Conservation (phyloP, 768 basidiomycete genomes). For the Tylopilus balloui region DNA sequence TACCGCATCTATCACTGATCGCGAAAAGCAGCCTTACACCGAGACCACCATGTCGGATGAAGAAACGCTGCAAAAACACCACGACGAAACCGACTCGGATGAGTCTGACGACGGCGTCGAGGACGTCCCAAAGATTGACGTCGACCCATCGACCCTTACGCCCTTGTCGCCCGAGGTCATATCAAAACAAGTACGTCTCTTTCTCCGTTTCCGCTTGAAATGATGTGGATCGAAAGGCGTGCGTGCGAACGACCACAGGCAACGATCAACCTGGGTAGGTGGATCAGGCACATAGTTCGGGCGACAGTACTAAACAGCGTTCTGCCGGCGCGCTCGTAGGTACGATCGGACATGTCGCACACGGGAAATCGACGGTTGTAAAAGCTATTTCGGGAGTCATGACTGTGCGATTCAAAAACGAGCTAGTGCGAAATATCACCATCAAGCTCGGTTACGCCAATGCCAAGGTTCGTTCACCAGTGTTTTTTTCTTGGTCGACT, state of each 20-base stretch:
- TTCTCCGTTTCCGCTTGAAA: not conserved
- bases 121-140: slow-evolving; percentile 58
- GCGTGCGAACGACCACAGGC: slow-evolving; percentile 49
- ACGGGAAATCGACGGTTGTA: slow-evolving; percentile 94
- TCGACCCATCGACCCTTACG: slow-evolving; percentile 79
- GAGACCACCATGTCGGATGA: slow-evolving; percentile 55
- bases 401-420: slow-evolving; percentile 99
- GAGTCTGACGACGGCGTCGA: slow-evolving; percentile 57
- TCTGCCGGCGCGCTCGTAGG: slow-evolving; percentile 42
- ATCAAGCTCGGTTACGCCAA: slow-evolving; percentile 99
- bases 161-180: slow-evolving; percentile 88
- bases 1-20: slow-evolving; percentile 12
- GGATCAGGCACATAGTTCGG: not conserved
- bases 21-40: not conserved
- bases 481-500: not conserved
- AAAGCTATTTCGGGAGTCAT: slow-evolving; percentile 98
- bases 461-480: slow-evolving; percentile 73
- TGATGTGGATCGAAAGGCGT: not conserved
- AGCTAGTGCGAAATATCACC: slow-evolving; percentile 97
- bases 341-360: slow-evolving; percentile 98
- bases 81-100: slow-evolving; percentile 69
- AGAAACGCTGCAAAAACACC: slow-evolving; percentile 59
- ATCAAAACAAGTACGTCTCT: slow-evolving; percentile 74
- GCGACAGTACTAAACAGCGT: slow-evolving; percentile 3
- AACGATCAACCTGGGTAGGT: slow-evolving; percentile 84